Conservation (phyloP, 2,329 filamentous ascomycete species). For the Xylariales sp. region DNA sequence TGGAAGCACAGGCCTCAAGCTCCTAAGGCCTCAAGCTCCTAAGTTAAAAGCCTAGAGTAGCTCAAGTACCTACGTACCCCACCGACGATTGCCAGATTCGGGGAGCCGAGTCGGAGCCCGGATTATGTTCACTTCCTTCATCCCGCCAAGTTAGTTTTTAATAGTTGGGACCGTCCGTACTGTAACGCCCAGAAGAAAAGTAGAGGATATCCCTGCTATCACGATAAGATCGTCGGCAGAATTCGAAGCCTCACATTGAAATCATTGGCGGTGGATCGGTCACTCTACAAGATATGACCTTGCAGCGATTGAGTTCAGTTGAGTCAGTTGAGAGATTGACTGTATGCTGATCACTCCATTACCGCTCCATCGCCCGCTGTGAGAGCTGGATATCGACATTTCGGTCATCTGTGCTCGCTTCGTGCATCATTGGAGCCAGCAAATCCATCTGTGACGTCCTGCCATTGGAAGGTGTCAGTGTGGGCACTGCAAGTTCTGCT, state of each 20-base stretch:
- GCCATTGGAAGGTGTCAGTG: conserved; percentile 7
- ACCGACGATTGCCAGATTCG: no score
- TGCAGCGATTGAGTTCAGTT: neutral
- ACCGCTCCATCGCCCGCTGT: no score
- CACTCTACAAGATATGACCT: neutral
- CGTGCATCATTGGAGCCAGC: conserved; percentile 10
- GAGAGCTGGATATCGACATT: neutral
- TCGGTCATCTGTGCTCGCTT: no score
- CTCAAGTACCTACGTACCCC: no score
- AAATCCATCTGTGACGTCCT: conserved; percentile 1
- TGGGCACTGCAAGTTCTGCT: conserved; percentile 8
- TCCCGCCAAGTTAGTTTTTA: neutral
- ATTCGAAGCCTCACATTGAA: conserved; percentile 1
- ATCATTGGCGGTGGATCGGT: neutral
- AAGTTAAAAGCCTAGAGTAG: neutral
- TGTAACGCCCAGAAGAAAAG: conserved; percentile 1
- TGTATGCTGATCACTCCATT: no score
- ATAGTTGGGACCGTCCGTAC: neutral
- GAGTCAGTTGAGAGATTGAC: neutral
- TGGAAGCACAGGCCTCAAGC: conserved; percentile 15
- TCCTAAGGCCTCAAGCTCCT: neutral
- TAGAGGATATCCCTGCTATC: neutral
- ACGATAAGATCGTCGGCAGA: conserved; percentile 2
- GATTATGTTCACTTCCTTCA: neutral
- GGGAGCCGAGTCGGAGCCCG: neutral